phyloP scores from a whole-genome alignment of 108 stramenopile species.

The Phaeodactylum tricornutum region DNA sequence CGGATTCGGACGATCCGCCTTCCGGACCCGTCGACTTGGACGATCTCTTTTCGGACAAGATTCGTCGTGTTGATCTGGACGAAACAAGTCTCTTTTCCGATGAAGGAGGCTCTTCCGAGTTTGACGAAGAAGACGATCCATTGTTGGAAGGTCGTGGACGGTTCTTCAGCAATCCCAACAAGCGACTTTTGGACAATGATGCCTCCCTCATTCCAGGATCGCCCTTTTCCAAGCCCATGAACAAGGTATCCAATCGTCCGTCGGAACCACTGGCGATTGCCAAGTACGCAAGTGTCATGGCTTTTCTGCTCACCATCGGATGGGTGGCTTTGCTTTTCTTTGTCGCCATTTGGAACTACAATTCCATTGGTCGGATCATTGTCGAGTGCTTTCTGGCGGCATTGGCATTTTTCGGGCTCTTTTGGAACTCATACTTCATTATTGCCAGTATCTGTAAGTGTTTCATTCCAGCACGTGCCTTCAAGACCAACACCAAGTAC shows the following conservation, averaged over 20 bases:
- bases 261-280: slow-evolving; percentile 36
- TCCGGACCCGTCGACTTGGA: too few species aligned
- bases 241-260: slow-evolving; percentile 23
- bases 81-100: too few species aligned
- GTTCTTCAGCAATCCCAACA: slow-evolving; percentile 10
- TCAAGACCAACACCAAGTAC: slow-evolving; percentile 38
- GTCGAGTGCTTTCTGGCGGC: slow-evolving; percentile 28
- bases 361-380: slow-evolving; percentile 17
- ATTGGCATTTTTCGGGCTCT: slow-evolving; percentile 37
- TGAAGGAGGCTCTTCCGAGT: too few species aligned
- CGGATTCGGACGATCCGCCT: too few species aligned
- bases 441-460: slow-evolving; percentile 28
- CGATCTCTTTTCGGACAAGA: too few species aligned
- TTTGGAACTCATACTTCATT: slow-evolving; percentile 45
- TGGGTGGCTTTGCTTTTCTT: slow-evolving; percentile 14
- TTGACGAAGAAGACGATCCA: too few species aligned
- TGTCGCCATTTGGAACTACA: slow-evolving; percentile 26
- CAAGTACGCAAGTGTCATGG: slow-evolving; percentile 18
- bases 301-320: slow-evolving; percentile 17
- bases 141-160: too few species aligned
- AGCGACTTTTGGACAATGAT: slow-evolving; percentile 10
- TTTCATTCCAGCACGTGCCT: slow-evolving; percentile 40
- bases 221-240: slow-evolving; percentile 38
- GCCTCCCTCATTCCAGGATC: slow-evolving; percentile 29
- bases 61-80: too few species aligned